phyloP scores from a whole-genome alignment of 192 early-diverging fungal genomes.

The Dimargaris verticillata region DNA sequence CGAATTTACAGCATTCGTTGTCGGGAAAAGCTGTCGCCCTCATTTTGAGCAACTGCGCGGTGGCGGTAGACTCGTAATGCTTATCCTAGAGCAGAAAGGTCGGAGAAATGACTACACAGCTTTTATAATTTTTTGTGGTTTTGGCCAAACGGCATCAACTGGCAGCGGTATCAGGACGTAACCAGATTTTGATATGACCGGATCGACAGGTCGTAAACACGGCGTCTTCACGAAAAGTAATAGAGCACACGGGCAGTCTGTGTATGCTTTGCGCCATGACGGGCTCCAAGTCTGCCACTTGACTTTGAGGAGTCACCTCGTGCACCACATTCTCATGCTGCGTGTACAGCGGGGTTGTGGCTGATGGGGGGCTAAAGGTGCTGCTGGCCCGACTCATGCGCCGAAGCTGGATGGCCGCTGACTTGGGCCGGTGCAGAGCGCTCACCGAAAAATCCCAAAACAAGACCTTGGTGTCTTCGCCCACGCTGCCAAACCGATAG shows the following conservation, averaged over 20 bases:
- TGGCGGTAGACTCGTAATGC: too few species aligned
- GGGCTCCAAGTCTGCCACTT: slow-evolving; percentile 47
- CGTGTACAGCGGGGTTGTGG: slow-evolving; percentile 4
- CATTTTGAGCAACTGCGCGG: too few species aligned
- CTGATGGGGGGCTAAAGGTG: slow-evolving; percentile 13
- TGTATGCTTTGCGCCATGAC: slow-evolving; percentile 38
- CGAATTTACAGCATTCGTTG: too few species aligned
- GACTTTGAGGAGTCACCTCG: slow-evolving; percentile 14
- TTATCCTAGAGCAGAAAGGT: too few species aligned
- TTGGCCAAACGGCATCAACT: background rate
- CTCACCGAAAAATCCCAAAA: slow-evolving; percentile 86
- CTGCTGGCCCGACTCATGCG: slow-evolving; percentile 12
- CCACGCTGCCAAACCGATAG: slow-evolving; percentile 78
- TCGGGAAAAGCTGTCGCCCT: too few species aligned
- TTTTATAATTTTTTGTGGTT: too few species aligned
- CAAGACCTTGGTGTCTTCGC: slow-evolving; percentile 71
- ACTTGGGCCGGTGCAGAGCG: slow-evolving; percentile 57
- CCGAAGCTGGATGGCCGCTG: slow-evolving; percentile 7
- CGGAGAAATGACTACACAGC: too few species aligned
- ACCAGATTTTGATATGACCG: slow-evolving; percentile 62
- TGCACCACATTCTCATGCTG: slow-evolving; percentile 15
- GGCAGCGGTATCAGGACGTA: slow-evolving; percentile 27
- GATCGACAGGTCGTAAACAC: slow-evolving; percentile 56
- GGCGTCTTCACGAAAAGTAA: slow-evolving; percentile 51
- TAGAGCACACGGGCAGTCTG: slow-evolving; percentile 34